These are phyloP conservation scores for Trifolium repens DNA, from an alignment of 306 rosid species.

Conservation along the genomic window DNA sequence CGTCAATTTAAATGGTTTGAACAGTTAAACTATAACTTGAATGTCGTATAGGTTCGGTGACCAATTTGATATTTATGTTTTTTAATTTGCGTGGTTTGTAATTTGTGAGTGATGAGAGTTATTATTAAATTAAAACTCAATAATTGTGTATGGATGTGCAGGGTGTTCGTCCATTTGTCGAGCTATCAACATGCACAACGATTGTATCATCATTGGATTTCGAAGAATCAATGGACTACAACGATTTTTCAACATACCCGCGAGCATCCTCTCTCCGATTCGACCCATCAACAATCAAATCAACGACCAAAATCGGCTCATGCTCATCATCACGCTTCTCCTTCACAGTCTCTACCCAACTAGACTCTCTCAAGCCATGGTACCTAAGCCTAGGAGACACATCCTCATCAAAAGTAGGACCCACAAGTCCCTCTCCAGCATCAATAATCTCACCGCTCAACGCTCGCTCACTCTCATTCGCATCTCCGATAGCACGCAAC, in stretches of 20 bases:
- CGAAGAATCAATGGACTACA: conserved; percentile 74
- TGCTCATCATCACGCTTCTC: conserved; percentile 95
- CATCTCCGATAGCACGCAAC: conserved; percentile 76
- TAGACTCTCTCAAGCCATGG: conserved; percentile 95
- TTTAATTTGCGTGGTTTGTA: too few species aligned
- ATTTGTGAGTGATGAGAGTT: too few species aligned
- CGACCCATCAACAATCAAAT: conserved; percentile 56
- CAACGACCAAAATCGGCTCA: conserved; percentile 76
- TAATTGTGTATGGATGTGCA: conserved; percentile 35
- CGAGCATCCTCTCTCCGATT: conserved; percentile 90
- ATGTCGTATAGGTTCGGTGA: too few species aligned
- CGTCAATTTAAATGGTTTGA: too few species aligned
- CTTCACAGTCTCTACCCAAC: conserved; percentile 86
- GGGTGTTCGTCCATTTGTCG: conserved; percentile 93
- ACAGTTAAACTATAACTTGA: too few species aligned
- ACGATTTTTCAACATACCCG: conserved; percentile 72
- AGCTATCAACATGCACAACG: conserved; percentile 67
- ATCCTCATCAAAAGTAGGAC: conserved; percentile 86
- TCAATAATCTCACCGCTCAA: conserved; percentile 77
- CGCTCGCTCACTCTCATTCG: conserved; percentile 92
- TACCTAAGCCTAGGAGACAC: conserved; percentile 86
- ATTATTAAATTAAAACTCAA: too few species aligned
- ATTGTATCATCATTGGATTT: conserved; percentile 82
- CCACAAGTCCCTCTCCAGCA: conserved; percentile 62
- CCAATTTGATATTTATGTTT: too few species aligned